Base-by-base conservation (phyloP, 345 rosid species). In the Streptanthus diversifolius region DNA sequence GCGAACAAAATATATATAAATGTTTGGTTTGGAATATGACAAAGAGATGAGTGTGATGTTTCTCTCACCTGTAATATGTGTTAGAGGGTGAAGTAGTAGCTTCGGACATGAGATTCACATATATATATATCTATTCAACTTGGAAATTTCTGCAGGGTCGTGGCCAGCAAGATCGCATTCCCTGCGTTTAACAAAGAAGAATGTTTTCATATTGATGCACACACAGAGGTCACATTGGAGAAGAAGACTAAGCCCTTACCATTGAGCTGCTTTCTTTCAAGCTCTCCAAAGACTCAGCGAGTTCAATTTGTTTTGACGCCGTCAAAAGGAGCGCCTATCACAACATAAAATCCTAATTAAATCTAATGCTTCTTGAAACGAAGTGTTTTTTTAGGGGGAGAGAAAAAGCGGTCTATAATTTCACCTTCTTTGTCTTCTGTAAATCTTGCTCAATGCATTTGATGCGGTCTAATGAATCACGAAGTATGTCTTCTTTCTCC, bases 401-500 rank as follows among this genome's bases (percentile, higher is more conserved):
- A 41, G 49, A 58, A 21, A n/a, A 73, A 37, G 21, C 44, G 68
- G 36, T 25, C 1, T 18, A 15, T 35, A 17, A 5, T 17, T n/a
- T 53, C 79, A 93, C 98, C 77, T 75, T 86, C 78, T 87, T 93
- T 71, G 98, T 93, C 87, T 82, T 91, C 78, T 89, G 96, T 43
- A 93, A 79, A 78, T 93, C 98, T 69, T 84, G 80, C 61, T 93
- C 98, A 29, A 93, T 93, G 58, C 79, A 82, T 83, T 75, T 95
- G 71, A 89, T 91, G 49, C 99, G 89, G 70, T 70, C 83, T 85
- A 91, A 62, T 2, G 96, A 95, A 55, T 91, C 95, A 25, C 74
- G 90, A 79, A 93, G 88, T 74, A 89, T 89, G 74, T 86, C 81
- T 30, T 93, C 98, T 81, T 93, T 93, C 81, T 91, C 97, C 13